Evolutionary conservation across 1,284 basidiomycete species (phyloP), one percentile per base, ranked within the genome.

Genomic region (Fomitopsis schrenkii): DNA sequence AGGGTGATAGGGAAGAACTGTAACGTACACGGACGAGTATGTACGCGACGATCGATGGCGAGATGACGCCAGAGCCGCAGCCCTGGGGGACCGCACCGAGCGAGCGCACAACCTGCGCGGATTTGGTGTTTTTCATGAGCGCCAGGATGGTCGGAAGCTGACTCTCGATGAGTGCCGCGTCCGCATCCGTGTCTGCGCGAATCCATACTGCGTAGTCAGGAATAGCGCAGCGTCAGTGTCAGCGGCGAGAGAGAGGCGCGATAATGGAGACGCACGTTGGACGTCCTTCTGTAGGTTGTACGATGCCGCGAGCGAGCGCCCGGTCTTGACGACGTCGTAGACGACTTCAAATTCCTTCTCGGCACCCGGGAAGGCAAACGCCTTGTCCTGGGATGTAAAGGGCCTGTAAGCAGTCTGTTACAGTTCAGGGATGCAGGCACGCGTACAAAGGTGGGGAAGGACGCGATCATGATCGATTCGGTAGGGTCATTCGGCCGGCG

Each of bases 211-310:
- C 30, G 26, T 26, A 15, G 33, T n/a, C 62, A 19, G 3, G 48
- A 42, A 41, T 33, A 8, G 2, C 30, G 30, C 8, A 33, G 8
- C 30, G 8, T 33, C 30, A 33, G 30, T 33, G 36, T 58, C 26
- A 41, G 48, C 53, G 28, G 7, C n/a, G 28, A 42, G 56, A 55
- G 30, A 36, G 30, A 60, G 14, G 58, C n/a, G 15, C 26, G 44
- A 52, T 8, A 10, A 19, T 50, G 12, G 15, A 36, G 17, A 75
- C 85, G 48, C 68, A 93, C 93, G 78, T 74, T 95, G 91, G 44
- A 97, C 90, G 70, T 97, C 92, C 42, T 81, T 90, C 68, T 94
- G 92, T 53, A 99, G 76, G 74, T 91, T 94, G 76, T 98, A 99
- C n/a, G 91, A 89, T 3, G 93, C 91, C 17, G 93, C 90, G 54